These are phyloP conservation scores for Triglochin maritima DNA, from an alignment of 106 monocot genomes.

Conservation along the genomic window DNA sequence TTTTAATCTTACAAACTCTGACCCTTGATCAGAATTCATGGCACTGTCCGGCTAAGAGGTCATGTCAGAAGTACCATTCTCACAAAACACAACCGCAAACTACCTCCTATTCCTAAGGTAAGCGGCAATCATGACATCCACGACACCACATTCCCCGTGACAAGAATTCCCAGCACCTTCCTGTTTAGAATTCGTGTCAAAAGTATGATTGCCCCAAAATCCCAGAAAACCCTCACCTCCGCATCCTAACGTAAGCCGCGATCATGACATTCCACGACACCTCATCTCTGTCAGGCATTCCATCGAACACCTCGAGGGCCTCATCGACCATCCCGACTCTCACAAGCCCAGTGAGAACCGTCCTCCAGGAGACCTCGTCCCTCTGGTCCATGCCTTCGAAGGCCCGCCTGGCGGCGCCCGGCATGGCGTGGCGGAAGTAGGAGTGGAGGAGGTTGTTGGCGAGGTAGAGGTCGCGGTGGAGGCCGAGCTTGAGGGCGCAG, in stretches of 20 bases:
- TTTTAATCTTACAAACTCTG: no score
- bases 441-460: slow-evolving; percentile 42
- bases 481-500: slow-evolving; percentile 51
- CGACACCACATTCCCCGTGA: no score
- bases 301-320: slow-evolving; percentile 43
- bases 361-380: slow-evolving; percentile 59
- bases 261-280: slow-evolving; percentile 81
- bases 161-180: no score
- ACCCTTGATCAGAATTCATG: no score
- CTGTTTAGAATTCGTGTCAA: no score
- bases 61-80: no score
- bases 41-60: no score
- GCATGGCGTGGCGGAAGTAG: slow-evolving; percentile 28
- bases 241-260: slow-evolving; percentile 31
- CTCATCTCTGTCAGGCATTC: slow-evolving; percentile 40
- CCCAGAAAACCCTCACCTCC: background rate
- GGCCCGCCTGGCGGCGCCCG: slow-evolving; percentile 20
- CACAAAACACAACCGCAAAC: no score
- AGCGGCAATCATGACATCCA: no score
- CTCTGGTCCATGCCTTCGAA: slow-evolving; percentile 21
- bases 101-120: no score
- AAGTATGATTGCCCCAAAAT: no score
- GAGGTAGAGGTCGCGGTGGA: slow-evolving; percentile 15
- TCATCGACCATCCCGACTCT: slow-evolving; percentile 32
- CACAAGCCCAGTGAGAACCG: slow-evolving; percentile 40